These are phyloP conservation scores for Fistulinella prunicolor DNA, from an alignment of 768 basidiomycete species.

Conservation along the genomic window DNA sequence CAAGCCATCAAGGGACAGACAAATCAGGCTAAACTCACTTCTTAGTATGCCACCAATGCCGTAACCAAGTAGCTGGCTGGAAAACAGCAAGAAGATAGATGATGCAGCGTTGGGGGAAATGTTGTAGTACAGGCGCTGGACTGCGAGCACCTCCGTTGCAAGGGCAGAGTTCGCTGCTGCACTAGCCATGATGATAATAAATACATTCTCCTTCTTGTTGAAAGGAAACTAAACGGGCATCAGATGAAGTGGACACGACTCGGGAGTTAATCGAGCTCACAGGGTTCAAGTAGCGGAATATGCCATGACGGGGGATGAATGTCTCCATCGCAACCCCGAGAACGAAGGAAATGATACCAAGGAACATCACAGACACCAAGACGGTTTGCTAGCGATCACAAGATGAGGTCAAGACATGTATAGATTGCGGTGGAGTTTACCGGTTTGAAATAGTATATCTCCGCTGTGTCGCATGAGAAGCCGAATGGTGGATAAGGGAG, in stretches of 20 bases:
- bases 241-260: neutral
- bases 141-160: too few species aligned
- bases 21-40: constrained; percentile 28
- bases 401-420: neutral
- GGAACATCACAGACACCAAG: constrained; percentile 50
- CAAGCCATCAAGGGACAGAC: neutral
- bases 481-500: neutral
- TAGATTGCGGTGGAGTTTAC: constrained; percentile 21
- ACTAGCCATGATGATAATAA: constrained; percentile 56
- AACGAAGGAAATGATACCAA: constrained; percentile 48
- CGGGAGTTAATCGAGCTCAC: constrained; percentile 10
- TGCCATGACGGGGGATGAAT: constrained; percentile 43
- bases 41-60: constrained; percentile 55
- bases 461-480: constrained; percentile 32
- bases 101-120: constrained; percentile 46
- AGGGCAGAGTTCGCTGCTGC: constrained; percentile 53
- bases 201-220: constrained; percentile 59
- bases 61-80: constrained; percentile 42
- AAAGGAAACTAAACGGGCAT: constrained; percentile 46
- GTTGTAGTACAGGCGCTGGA: too few species aligned
- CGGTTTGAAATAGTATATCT: constrained; percentile 63
- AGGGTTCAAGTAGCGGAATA: constrained; percentile 52
- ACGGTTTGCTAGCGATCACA: constrained; percentile 44
- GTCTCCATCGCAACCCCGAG: constrained; percentile 47
- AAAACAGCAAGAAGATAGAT: constrained; percentile 43